A percentile compares a stretch with the other conserved stretches of the same genome.
Conservation (phyloP, 2,329 filamentous ascomycete species). For the Dactylonectria macrodidyma region DNA sequence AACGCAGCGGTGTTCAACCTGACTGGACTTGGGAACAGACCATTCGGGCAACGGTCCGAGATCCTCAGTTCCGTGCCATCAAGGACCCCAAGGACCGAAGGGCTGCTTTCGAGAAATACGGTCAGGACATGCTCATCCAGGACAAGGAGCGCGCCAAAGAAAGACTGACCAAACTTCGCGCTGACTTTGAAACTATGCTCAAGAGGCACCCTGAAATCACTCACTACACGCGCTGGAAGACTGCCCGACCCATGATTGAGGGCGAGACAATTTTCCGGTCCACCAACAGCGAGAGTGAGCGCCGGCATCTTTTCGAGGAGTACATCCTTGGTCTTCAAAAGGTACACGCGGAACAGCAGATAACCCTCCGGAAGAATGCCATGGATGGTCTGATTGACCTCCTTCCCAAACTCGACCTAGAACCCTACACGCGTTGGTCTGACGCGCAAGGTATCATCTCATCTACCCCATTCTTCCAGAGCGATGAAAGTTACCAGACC, state of each 20-base stretch:
- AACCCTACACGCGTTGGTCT: constrained; percentile 95
- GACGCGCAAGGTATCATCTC: constrained; percentile 89
- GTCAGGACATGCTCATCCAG: constrained; percentile 88
- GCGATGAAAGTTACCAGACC: constrained; percentile 86
- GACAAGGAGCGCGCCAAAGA: constrained; percentile 97
- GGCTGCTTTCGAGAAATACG: constrained; percentile 94
- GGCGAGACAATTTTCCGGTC: constrained; percentile 96
- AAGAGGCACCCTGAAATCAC: constrained; percentile 97
- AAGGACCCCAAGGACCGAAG: constrained; percentile 94
- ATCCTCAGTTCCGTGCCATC: constrained; percentile 92
- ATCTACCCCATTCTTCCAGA: constrained; percentile 81
- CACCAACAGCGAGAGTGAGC: constrained; percentile 88
- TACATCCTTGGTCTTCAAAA: constrained; percentile 91
- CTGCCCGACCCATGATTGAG: constrained; percentile 92
- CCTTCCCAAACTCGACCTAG: constrained; percentile 84
- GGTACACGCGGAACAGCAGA: constrained; percentile 82
- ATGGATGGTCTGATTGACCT: constrained; percentile 87
- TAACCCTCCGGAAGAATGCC: constrained; percentile 80
- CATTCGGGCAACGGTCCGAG: constrained; percentile 87
- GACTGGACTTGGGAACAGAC: constrained; percentile 96
- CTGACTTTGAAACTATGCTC: constrained; percentile 97
- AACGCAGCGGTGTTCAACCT: constrained; percentile 86
- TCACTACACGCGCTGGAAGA: constrained; percentile 97
- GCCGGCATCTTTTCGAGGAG: constrained; percentile 92
- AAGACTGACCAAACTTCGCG: constrained; percentile 89